Conservation (phyloP, 2,329 filamentous ascomycete genomes). For the Trichoderma cornu-damae region DNA sequence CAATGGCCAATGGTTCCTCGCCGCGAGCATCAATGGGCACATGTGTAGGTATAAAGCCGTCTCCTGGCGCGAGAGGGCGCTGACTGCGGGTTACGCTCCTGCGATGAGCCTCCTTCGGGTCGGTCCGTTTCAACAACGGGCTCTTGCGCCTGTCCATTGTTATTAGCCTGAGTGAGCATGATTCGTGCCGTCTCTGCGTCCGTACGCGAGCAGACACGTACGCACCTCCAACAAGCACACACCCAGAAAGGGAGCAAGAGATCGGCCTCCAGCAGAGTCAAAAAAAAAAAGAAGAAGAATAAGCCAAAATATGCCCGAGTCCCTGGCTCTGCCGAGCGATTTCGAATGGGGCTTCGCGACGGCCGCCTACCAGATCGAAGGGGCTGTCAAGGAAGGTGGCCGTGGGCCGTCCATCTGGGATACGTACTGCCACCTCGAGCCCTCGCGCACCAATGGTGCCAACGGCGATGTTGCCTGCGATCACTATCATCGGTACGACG, state of each 20-base stretch:
- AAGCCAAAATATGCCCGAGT: slow-evolving; percentile 18
- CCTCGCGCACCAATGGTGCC: slow-evolving; percentile 36
- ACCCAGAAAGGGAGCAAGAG: neutral
- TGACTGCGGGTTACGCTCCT: neutral
- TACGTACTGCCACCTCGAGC: slow-evolving; percentile 37
- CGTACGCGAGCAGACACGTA: neutral
- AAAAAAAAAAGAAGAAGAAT: neutral
- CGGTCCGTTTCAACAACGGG: slow-evolving; percentile 15
- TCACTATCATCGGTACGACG: slow-evolving; percentile 39
- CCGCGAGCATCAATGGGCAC: neutral
- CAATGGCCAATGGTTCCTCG: too few species aligned
- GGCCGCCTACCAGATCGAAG: slow-evolving; percentile 43
- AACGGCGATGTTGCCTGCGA: slow-evolving; percentile 46
- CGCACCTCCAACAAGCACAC: slow-evolving; percentile 6
- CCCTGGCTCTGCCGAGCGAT: slow-evolving; percentile 29
- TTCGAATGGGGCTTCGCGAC: slow-evolving; percentile 41
- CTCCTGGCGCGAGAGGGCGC: neutral
- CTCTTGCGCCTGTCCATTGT: slow-evolving; percentile 4
- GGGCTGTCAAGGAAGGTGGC: slow-evolving; percentile 37
- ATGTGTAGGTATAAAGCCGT: slow-evolving; percentile 9
- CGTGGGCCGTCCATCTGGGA: slow-evolving; percentile 43
- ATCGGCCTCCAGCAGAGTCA: neutral
- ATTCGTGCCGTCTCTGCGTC: neutral
- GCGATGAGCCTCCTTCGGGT: slow-evolving; percentile 12
- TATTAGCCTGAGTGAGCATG: slow-evolving; percentile 16